Evolutionary conservation across 768 basidiomycete genomes (phyloP).

Genomic region (Galerina marginata): DNA sequence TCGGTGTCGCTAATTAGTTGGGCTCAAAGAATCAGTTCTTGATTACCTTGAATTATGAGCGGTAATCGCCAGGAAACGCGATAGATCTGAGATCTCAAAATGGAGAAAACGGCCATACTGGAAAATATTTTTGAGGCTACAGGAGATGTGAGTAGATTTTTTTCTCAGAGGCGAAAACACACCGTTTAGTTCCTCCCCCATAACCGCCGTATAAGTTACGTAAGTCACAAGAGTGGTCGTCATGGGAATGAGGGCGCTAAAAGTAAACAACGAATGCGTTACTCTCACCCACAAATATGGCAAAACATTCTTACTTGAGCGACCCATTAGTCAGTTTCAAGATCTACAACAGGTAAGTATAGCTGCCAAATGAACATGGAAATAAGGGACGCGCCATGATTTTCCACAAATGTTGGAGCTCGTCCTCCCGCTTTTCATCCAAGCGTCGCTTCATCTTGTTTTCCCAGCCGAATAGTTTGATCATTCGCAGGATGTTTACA

Average conservation of each 20-base stretch:
- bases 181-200: conserved; percentile 32
- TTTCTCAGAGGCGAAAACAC: neutral
- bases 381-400: conserved; percentile 19
- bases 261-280: neutral
- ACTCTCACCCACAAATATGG: too few relatives aligned
- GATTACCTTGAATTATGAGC: conserved; percentile 32
- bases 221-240: conserved; percentile 73
- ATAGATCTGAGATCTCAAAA: conserved; percentile 27
- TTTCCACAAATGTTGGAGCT: too few relatives aligned
- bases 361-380: neutral
- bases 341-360: neutral
- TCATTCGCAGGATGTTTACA: too few relatives aligned
- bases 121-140: conserved; percentile 59
- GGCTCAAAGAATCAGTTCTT: neutral
- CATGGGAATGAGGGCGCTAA: conserved; percentile 64
- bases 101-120: conserved; percentile 65
- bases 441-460: too few relatives aligned
- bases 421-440: too few relatives aligned
- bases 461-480: too few relatives aligned
- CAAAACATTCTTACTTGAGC: conserved; percentile 8
- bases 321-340: conserved; percentile 6
- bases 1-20: neutral
- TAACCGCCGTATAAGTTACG: conserved; percentile 53
- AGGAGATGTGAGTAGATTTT: neutral
- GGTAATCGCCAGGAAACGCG: conserved; percentile 4